Percentiles rank a stretch among this genome's conserved stretches.
Conservation (phyloP, 2,329 filamentous ascomycete genomes). For the Claviceps citrina region DNA sequence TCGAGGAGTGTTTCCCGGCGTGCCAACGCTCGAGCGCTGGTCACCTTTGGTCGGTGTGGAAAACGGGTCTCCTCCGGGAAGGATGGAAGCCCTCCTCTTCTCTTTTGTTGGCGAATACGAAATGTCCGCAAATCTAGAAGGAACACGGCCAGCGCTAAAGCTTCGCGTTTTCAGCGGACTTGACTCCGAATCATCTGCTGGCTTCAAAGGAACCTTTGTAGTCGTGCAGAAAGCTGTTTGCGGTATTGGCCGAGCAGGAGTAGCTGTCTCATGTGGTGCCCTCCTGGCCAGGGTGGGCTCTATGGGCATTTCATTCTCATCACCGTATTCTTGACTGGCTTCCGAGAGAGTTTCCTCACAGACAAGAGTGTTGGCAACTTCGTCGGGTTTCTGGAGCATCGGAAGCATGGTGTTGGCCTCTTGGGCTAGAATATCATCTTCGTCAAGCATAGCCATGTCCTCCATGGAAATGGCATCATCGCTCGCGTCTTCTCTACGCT, state of each 20-base stretch:
- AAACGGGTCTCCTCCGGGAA: background rate
- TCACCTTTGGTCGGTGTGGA: constrained; percentile 29
- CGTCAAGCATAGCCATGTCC: constrained; percentile 32
- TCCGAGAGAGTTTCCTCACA: constrained; percentile 40
- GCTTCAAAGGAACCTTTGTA: constrained; percentile 61
- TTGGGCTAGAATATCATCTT: constrained; percentile 41
- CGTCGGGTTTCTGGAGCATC: constrained; percentile 29
- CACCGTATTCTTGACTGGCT: constrained; percentile 49
- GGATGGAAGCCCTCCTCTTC: constrained; percentile 9
- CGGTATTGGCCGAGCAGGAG: constrained; percentile 38
- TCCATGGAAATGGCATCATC: constrained; percentile 22
- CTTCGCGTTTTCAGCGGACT: constrained; percentile 33
- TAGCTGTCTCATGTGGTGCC: constrained; percentile 27
- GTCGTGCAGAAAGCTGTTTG: constrained; percentile 48
- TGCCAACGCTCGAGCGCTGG: constrained; percentile 38
- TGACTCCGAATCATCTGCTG: constrained; percentile 43
- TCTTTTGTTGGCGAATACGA: constrained; percentile 39
- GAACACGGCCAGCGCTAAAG: constrained; percentile 33
- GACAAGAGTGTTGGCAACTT: constrained; percentile 16
- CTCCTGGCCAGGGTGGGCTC: constrained; percentile 28
- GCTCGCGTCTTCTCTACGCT: constrained; percentile 9
- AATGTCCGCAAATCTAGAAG: constrained; percentile 35
- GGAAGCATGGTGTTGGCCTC: constrained; percentile 47
- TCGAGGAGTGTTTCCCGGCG: constrained; percentile 41
- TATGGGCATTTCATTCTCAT: constrained; percentile 47